These are phyloP conservation scores for Nissolia schottii DNA, from an alignment of 306 rosid genomes.

Conservation along the genomic window DNA sequence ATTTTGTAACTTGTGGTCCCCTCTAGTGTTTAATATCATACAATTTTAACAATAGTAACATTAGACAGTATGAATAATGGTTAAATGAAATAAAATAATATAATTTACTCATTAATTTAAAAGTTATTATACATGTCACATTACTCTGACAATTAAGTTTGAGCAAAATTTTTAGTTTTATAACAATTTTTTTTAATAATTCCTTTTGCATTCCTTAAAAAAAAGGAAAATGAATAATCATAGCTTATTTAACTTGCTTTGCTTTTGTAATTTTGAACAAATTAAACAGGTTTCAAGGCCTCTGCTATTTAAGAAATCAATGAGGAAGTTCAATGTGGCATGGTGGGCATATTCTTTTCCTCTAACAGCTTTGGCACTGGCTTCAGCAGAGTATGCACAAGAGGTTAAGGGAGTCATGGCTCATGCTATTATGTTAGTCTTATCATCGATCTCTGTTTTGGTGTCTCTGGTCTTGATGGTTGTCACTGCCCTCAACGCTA, in stretches of 20 bases:
- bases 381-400: constrained; percentile 48
- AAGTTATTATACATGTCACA: too few species aligned
- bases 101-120: too few species aligned
- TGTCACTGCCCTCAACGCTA: constrained; percentile 20
- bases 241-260: background rate
- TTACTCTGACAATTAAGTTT: too few species aligned
- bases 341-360: constrained; percentile 75
- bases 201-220: background rate
- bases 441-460: constrained; percentile 33
- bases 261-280: background rate
- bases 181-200: too few species aligned
- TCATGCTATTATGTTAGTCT: constrained; percentile 30
- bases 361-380: constrained; percentile 42
- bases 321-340: constrained; percentile 50
- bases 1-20: background rate
- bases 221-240: background rate
- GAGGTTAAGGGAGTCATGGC: constrained; percentile 35
- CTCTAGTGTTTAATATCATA: too few species aligned
- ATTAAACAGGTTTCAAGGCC: constrained; percentile 59
- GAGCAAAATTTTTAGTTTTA: too few species aligned
- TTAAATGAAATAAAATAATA: too few species aligned
- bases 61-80: too few species aligned
- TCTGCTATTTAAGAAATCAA: constrained; percentile 46
- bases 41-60: too few species aligned
- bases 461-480: constrained; percentile 30